Base-by-base conservation (phyloP, 768 basidiomycete species). In the Vishniacozyma victoriae region DNA sequence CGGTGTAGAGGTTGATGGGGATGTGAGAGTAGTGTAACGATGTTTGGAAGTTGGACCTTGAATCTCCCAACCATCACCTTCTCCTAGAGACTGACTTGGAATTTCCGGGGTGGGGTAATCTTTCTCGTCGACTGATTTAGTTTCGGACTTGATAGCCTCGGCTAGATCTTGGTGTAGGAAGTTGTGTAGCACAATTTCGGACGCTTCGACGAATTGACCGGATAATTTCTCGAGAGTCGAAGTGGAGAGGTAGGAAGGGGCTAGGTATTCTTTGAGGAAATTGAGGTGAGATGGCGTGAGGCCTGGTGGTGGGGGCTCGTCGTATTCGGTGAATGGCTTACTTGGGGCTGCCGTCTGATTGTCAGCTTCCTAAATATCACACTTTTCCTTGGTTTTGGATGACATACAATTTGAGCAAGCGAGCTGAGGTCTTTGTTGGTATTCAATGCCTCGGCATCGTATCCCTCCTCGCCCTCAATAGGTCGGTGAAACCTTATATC, bases 21-120 rank as follows among this genome's bases (percentile, higher is more conserved):
- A 79, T 15, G 76, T 26, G 22, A 92, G 82, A 3, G 78, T 77
- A 70, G 86, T 85, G 76, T 91, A 96, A 26, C 93, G 87, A 79
- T 87, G 88, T 70, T 92, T 90, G 71, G 92, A 90, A 23, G 93
- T 89, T 1, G 93, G 93, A 2, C 92, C 90, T 60, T 80, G 81
- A 64, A 87, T 60, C 13, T 67, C 60, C 90, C 91, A 97, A 3
- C 76, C 74, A 3, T 70, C 67, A 5, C 74, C 76, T 25, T 73
- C 73, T 13, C 90, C 91, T 7, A 79, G 73, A n/a, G 72, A 73
- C 57, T 95, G 90, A 11, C 78, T 62, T 0, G 88, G 84, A 42
- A 92, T 76, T 35, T 50, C 74, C 5, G 61, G 59, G 7, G 76
- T 76, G 29, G 77, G 78, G 43, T 44, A 50, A 18, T 63, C 64